These are phyloP conservation scores for Termitomyces sp. DNA, from an alignment of 768 basidiomycete genomes.

Conservation along the genomic window DNA sequence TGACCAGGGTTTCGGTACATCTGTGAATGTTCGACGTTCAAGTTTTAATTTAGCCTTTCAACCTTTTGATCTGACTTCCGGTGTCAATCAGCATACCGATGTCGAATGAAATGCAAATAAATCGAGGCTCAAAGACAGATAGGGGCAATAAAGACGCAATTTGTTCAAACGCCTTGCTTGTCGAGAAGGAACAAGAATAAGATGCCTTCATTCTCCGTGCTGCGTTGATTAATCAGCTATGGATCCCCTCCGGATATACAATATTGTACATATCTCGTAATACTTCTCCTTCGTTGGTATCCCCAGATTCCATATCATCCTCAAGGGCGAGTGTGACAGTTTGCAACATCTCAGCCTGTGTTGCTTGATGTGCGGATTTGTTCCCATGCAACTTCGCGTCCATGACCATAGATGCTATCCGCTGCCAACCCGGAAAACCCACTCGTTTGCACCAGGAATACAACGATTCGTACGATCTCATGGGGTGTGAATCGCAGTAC, in stretches of 20 bases:
- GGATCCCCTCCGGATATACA: background rate
- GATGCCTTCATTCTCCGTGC: background rate
- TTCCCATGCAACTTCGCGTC: slow-evolving; percentile 5
- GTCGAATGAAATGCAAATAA: background rate
- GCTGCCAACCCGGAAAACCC: background rate
- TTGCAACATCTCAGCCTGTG: slow-evolving; percentile 6
- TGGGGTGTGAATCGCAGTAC: background rate
- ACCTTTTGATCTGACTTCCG: background rate
- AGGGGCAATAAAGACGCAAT: background rate
- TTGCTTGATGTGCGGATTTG: slow-evolving; percentile 5
- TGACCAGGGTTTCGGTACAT: background rate
- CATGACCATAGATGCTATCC: slow-evolving; percentile 3
- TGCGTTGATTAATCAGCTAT: background rate
- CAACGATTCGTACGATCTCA: background rate
- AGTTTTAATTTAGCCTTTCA: background rate
- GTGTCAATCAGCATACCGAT: background rate
- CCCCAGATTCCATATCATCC: background rate
- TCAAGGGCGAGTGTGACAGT: slow-evolving; percentile 2
- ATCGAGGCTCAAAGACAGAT: background rate
- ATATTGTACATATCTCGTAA: slow-evolving; percentile 4
- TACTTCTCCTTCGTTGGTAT: slow-evolving; percentile 1
- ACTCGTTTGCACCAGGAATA: slow-evolving; percentile 4
- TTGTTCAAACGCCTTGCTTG: background rate
- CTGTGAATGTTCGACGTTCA: background rate
- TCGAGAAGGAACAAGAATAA: background rate